Conservation (phyloP, 192 early-diverging fungal species). For the Bifiguratus adelaidae region DNA sequence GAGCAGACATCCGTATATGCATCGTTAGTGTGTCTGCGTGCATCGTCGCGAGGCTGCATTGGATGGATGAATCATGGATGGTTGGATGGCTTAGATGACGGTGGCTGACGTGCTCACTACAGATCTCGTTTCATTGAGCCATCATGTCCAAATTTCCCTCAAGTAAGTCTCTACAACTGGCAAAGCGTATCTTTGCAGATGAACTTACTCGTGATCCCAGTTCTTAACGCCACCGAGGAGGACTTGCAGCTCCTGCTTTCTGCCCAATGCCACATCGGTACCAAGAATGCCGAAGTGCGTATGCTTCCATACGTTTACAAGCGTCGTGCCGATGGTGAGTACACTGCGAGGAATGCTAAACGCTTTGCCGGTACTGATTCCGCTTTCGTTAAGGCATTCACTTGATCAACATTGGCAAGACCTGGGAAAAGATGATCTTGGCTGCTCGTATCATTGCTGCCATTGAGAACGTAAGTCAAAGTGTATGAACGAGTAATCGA, state of each 20-base stretch:
- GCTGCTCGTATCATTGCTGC: constrained; percentile 98
- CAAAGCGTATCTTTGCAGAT: too few species aligned
- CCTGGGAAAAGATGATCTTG: constrained; percentile 99
- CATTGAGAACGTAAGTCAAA: constrained; percentile 82
- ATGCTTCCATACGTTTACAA: constrained; percentile 97
- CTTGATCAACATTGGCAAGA: constrained; percentile 99
- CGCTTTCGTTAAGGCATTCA: constrained; percentile 83
- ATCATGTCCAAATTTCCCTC: too few species aligned
- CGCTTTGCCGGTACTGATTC: neutral
- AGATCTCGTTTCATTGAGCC: too few species aligned
- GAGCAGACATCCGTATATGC: too few species aligned
- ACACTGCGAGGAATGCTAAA: neutral
- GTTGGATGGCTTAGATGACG: too few species aligned
- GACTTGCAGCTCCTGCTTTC: constrained; percentile 92
- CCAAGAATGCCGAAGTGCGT: constrained; percentile 93
- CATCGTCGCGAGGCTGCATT: too few species aligned
- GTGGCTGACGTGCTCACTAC: too few species aligned
- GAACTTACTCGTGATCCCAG: constrained; percentile 4
- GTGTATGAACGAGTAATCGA: too few species aligned
- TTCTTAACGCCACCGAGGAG: constrained; percentile 77
- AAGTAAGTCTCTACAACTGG: too few species aligned
- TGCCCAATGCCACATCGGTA: constrained; percentile 96
- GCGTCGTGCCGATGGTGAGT: constrained; percentile 87
- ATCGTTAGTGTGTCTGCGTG: too few species aligned
- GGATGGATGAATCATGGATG: too few species aligned